Conservation (phyloP, 2,329 filamentous ascomycete species). For the Amphichorda felina region DNA sequence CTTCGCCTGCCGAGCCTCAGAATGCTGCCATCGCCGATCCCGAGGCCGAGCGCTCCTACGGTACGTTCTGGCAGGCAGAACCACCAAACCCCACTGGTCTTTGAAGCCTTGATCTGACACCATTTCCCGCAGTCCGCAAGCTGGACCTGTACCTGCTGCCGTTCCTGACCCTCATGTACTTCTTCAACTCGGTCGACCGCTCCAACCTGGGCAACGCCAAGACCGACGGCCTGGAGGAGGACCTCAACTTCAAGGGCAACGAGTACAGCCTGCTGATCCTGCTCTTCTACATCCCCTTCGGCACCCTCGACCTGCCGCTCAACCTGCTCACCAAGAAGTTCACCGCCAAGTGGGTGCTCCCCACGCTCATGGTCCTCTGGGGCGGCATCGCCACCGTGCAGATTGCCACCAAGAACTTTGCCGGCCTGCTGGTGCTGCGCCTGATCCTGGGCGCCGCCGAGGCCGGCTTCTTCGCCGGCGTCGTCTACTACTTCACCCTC, state of each 20-base stretch:
- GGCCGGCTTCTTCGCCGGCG: constrained; percentile 15
- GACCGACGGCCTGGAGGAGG: constrained; percentile 1
- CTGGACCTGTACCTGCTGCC: constrained; percentile 41
- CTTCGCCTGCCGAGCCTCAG: not conserved
- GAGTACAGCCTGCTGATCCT: constrained; percentile 1
- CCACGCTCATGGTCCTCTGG: constrained; percentile 19
- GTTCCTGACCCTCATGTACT: constrained; percentile 45
- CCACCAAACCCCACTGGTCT: too few species aligned
- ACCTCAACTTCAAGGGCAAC: constrained; percentile 1
- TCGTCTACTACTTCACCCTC: constrained; percentile 1
- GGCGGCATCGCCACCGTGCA: constrained; percentile 19
- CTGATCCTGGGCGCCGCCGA: constrained; percentile 7
- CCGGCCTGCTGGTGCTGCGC: constrained; percentile 21
- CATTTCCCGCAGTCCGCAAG: constrained; percentile 2
- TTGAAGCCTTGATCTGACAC: not conserved
- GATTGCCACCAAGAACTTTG: constrained; percentile 5
- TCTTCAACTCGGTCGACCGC: constrained; percentile 13
- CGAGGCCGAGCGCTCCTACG: not conserved
- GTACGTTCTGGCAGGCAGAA: not conserved
- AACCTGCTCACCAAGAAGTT: constrained; percentile 26
- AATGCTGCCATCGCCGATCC: not conserved
- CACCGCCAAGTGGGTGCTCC: constrained; percentile 22
- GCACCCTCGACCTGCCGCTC: constrained; percentile 22
- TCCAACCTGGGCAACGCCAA: constrained; percentile 3
- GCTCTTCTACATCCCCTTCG: constrained; percentile 15